A percentile compares a stretch with the other conserved stretches of the same genome.
phyloP scores from a whole-genome alignment of 2,329 filamentous ascomycete genomes.

The Rhinocladiella mackenziei region DNA sequence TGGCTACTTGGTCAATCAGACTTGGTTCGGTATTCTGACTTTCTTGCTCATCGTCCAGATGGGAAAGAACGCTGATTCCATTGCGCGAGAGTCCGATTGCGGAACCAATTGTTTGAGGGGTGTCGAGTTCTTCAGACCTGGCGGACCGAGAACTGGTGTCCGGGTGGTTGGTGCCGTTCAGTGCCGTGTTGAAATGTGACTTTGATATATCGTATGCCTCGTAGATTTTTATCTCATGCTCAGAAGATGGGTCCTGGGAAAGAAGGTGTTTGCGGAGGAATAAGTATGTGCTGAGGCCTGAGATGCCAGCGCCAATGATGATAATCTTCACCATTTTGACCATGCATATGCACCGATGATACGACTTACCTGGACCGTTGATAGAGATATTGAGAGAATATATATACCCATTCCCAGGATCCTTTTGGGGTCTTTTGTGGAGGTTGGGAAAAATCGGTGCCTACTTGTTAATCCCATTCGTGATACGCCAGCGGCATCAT shows the following conservation, averaged over 20 bases:
- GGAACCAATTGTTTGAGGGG: slow-evolving; percentile 38
- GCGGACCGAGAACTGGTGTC: too few species aligned
- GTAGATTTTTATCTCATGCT: slow-evolving; percentile 39
- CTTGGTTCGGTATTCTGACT: neutral
- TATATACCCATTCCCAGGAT: too few species aligned
- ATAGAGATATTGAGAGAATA: too few species aligned
- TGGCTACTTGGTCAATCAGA: slow-evolving; percentile 35
- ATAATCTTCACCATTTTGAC: slow-evolving; percentile 40
- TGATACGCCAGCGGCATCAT: neutral
- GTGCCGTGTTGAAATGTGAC: slow-evolving; percentile 15
- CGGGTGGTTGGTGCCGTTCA: neutral
- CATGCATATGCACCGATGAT: too few species aligned
- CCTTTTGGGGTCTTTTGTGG: too few species aligned
- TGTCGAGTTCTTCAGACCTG: too few species aligned
- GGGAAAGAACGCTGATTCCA: slow-evolving; percentile 37
- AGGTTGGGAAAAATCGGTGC: too few species aligned
- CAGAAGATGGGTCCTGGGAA: too few species aligned
- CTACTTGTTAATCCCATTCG: neutral
- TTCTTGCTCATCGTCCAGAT: slow-evolving; percentile 33
- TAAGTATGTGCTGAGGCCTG: slow-evolving; percentile 40
- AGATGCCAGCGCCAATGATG: slow-evolving; percentile 44
- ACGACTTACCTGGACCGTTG: too few species aligned
- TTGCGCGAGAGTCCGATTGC: slow-evolving; percentile 40
- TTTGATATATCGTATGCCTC: slow-evolving; percentile 39
- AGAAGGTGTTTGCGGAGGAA: slow-evolving; percentile 42